A percentile compares a stretch with the other conserved stretches of the same genome.
Evolutionary conservation across 2,329 filamentous ascomycete species (phyloP).

Genomic region (Penicillium sp.): DNA sequence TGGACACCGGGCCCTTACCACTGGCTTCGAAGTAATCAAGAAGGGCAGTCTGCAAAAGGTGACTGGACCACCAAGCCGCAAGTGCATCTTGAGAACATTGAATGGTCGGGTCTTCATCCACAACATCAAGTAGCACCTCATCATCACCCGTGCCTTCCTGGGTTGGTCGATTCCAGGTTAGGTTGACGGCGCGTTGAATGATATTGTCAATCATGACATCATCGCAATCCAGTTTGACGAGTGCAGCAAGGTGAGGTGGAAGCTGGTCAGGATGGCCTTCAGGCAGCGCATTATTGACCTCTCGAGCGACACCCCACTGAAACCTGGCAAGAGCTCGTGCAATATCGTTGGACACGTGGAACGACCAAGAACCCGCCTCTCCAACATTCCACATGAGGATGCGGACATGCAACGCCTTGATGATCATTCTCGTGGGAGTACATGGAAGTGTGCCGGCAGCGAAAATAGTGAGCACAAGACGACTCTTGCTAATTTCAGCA

Average conservation of each 20-base stretch:
- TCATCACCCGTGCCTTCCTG: slow-evolving; percentile 62
- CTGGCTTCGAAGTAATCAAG: slow-evolving; percentile 59
- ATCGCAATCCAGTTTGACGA: slow-evolving; percentile 78
- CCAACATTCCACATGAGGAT: slow-evolving; percentile 79
- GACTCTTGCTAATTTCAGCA: slow-evolving; percentile 81
- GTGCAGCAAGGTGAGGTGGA: slow-evolving; percentile 70
- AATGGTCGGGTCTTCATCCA: slow-evolving; percentile 81
- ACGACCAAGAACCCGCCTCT: slow-evolving; percentile 63
- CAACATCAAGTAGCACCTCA: slow-evolving; percentile 74
- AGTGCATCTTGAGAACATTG: slow-evolving; percentile 85
- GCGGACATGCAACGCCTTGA: slow-evolving; percentile 89
- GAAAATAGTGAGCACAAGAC: slow-evolving; percentile 79
- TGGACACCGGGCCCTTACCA: slow-evolving; percentile 48
- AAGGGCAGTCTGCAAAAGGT: slow-evolving; percentile 68
- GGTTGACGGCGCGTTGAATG: slow-evolving; percentile 81
- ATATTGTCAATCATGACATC: slow-evolving; percentile 75
- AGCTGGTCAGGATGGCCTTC: slow-evolving; percentile 63
- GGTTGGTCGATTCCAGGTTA: slow-evolving; percentile 81
- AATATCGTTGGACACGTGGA: slow-evolving; percentile 64
- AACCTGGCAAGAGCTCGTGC: slow-evolving; percentile 71
- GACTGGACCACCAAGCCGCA: slow-evolving; percentile 85
- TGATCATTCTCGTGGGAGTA: slow-evolving; percentile 79
- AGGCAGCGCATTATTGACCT: slow-evolving; percentile 51
- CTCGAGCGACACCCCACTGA: slow-evolving; percentile 78
- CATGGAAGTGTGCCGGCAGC: slow-evolving; percentile 84